These are phyloP conservation scores for Babesia bovis DNA, from an alignment of 169 alveolate genomes.

Conservation along the genomic window DNA sequence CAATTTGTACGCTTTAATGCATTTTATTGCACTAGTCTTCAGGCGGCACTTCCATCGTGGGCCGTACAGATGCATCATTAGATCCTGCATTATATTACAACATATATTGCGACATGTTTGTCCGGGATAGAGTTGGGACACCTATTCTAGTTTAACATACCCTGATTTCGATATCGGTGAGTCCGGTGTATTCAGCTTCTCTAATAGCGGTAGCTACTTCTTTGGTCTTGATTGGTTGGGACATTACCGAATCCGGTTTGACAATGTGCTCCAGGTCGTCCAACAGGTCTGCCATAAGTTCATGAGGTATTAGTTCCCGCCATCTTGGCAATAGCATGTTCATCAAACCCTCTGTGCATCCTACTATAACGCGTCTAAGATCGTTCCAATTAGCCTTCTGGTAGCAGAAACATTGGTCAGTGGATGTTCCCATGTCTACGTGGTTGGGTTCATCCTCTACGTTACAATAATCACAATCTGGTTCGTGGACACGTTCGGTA, in stretches of 20 bases:
- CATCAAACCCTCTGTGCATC: constrained; percentile 58
- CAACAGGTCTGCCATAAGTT: constrained; percentile 4
- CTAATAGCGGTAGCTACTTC: constrained; percentile 8
- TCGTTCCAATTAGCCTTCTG: constrained; percentile 38
- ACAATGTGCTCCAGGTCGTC: constrained; percentile 36
- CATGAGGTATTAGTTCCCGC: constrained; percentile 29
- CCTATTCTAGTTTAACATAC: constrained; percentile 29
- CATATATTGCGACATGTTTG: not conserved
- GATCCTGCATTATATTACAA: constrained; percentile 11
- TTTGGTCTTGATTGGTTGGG: not conserved
- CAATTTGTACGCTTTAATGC: constrained; percentile 2
- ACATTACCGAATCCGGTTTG: constrained; percentile 19
- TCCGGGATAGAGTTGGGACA: not conserved
- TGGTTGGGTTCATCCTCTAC: not conserved
- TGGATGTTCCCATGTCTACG: constrained; percentile 18
- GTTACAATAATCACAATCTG: not conserved
- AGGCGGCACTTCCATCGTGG: constrained; percentile 42
- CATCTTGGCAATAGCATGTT: constrained; percentile 23
- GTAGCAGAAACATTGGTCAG: constrained; percentile 42
- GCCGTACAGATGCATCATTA: constrained; percentile 50
- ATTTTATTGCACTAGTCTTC: constrained; percentile 13
- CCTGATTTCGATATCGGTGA: constrained; percentile 28
- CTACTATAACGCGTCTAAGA: constrained; percentile 31
- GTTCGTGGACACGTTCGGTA: too few species aligned
- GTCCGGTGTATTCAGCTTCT: constrained; percentile 62